Conservation (phyloP, 371 early-diverging fungal species). For the Mucor ambiguus region DNA sequence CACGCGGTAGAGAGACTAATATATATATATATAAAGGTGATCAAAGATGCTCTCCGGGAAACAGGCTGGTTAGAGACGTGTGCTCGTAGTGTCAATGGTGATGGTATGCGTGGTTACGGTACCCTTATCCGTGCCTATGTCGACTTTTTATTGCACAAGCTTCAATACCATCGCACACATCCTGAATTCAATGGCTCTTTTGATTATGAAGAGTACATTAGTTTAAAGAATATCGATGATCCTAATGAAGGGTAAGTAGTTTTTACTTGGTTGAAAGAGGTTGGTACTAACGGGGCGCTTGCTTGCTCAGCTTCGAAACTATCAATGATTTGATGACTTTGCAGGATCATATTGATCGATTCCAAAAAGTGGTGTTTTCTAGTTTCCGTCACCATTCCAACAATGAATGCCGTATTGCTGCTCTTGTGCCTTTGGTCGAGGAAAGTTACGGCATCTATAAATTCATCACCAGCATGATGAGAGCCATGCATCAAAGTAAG, state of each 20-base stretch:
- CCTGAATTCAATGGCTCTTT: constrained; percentile 95
- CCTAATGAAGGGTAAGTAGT: constrained; percentile 91
- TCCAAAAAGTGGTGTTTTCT: constrained; percentile 87
- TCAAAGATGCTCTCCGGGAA: constrained; percentile 78
- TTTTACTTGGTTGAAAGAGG: background rate
- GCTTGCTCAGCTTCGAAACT: constrained; percentile 76
- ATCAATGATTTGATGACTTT: constrained; percentile 91
- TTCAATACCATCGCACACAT: constrained; percentile 89
- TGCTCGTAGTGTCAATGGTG: constrained; percentile 64
- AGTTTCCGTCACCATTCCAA: constrained; percentile 84
- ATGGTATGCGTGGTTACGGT: constrained; percentile 79
- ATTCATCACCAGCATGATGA: constrained; percentile 93
- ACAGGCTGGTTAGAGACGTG: constrained; percentile 69
- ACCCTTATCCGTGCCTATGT: constrained; percentile 90
- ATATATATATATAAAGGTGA: constrained; percentile 44
- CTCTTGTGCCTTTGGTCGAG: constrained; percentile 96
- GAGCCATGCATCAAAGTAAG: constrained; percentile 94
- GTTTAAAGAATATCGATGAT: constrained; percentile 91
- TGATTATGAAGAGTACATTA: constrained; percentile 96
- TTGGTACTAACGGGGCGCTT: too few relatives aligned
- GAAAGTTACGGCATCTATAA: constrained; percentile 96
- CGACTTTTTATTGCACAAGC: constrained; percentile 85
- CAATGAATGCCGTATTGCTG: constrained; percentile 94
- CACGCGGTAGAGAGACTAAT: constrained; percentile 1
- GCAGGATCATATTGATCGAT: constrained; percentile 88